Base-by-base conservation (phyloP, 1,284 basidiomycete species). In the Malassezia dermatis region DNA sequence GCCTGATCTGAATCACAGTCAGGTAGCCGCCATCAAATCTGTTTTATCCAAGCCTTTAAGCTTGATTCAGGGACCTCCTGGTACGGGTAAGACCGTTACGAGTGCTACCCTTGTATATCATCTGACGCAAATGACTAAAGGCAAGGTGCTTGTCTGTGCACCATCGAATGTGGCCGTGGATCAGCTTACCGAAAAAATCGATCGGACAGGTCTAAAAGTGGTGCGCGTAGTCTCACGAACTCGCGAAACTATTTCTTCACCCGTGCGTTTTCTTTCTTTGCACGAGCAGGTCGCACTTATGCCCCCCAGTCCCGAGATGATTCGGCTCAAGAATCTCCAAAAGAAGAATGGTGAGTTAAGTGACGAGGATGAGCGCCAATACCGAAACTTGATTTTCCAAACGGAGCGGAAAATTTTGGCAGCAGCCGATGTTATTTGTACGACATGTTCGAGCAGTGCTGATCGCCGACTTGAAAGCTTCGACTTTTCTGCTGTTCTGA, bases 41-140 rank as follows among this genome's bases (percentile, higher is more conserved):
- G 94, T 98, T 4, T 79, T 99, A 17, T 91, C 98, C 76, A 96
- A 95, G 76, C 94, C 93, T n/a, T 82, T 99, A 55, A 90, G 88
- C 71, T 80, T 99, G 54, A 98, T 99, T 66, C 67, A 81, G 79
- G 94, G 94, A 17, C 94, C 94, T 24, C 94, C 94, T 12, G 94
- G 94, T 37, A 98, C 94, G 0, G 94, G 94, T 41, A 99, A 99
- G 79, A 99, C 94, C 0, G 94, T 98, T 54, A 99, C 94, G 0
- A 96, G 91, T n/a, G 94, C 94, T 5, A 95, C 94, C 1, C 93
- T 95, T 67, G 93, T 98, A 40, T 90, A 98, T 75, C 94, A 99
- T 76, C 84, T 99, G 8, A 89, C 89, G 51, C 95, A 95, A 79
- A 98, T 98, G 93, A 96, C 96, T 71, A 90, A 90, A 0, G 94